phyloP scores from a whole-genome alignment of 768 basidiomycete species.

The Glaciozyma antarctica region DNA sequence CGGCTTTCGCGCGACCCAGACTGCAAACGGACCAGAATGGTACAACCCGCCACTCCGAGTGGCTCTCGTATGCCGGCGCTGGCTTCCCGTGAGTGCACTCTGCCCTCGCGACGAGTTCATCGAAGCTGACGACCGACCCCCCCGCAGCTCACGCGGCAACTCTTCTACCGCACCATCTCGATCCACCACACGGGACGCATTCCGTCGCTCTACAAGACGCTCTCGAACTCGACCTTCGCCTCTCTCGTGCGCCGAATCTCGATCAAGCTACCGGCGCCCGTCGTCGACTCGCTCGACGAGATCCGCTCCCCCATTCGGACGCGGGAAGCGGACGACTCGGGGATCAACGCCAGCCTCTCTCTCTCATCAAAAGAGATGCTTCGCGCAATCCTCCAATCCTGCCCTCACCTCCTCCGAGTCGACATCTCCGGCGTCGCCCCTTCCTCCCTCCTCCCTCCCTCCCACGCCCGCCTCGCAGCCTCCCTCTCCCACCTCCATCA shows the following conservation, averaged over 20 bases:
- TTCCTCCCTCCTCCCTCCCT: background rate
- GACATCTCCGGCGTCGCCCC: background rate
- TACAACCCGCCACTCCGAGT: background rate
- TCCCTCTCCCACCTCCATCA: background rate
- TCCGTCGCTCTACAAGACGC: background rate
- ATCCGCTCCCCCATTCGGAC: background rate
- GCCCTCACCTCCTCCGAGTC: background rate
- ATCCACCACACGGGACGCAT: background rate
- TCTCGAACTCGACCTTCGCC: background rate
- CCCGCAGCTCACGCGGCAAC: background rate
- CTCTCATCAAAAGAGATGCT: background rate
- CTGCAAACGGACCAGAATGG: background rate
- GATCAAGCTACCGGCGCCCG: background rate
- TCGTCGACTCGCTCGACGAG: background rate
- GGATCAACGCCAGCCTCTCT: too few relatives aligned
- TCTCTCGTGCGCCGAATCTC: background rate
- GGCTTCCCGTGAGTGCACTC: background rate
- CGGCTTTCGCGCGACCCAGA: background rate
- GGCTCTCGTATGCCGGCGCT: background rate
- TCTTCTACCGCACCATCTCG: constrained; percentile 1
- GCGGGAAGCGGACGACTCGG: background rate
- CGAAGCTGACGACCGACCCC: background rate
- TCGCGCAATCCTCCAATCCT: background rate
- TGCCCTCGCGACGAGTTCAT: background rate
- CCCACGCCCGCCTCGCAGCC: too few relatives aligned